Evolutionary conservation across 306 rosid genomes (phyloP).

Genomic region (Elaeagnus macrophylla): DNA sequence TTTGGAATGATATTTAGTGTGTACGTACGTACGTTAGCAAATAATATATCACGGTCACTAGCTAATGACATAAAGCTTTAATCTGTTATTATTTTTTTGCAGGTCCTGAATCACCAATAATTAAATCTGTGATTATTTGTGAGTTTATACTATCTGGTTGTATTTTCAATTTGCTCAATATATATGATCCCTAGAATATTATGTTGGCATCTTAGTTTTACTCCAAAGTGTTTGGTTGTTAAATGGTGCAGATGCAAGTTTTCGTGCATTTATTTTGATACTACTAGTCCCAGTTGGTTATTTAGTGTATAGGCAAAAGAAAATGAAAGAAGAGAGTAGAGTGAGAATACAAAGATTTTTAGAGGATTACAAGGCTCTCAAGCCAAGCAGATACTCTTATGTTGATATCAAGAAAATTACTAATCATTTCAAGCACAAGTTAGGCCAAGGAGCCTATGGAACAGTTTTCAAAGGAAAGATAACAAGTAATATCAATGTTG

Average conservation of each 20-base stretch:
- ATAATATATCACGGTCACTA: too few relatives aligned
- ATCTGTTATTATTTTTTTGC: too few relatives aligned
- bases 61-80: too few relatives aligned
- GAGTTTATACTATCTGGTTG: too few relatives aligned
- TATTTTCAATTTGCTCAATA: too few relatives aligned
- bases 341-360: slow-evolving; percentile 3
- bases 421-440: slow-evolving; percentile 3
- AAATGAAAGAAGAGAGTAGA: slow-evolving; percentile 2
- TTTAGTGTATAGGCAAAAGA: background rate
- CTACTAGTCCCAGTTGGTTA: slow-evolving; percentile 1
- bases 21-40: too few relatives aligned
- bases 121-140: too few relatives aligned
- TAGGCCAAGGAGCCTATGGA: slow-evolving; percentile 15
- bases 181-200: too few relatives aligned
- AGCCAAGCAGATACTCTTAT: slow-evolving; percentile 11
- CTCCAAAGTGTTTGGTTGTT: too few relatives aligned
- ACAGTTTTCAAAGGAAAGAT: slow-evolving; percentile 10
- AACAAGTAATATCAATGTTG: background rate
- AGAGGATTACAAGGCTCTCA: slow-evolving; percentile 9
- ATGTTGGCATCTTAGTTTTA: too few relatives aligned
- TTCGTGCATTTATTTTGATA: background rate
- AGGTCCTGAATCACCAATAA: too few relatives aligned
- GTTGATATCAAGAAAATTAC: slow-evolving; percentile 14
- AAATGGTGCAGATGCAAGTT: slow-evolving; percentile 1
- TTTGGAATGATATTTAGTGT: too few relatives aligned